Evolutionary conservation across 352 stramenopile species (phyloP), one percentile per base, ranked within the genome.

Genomic region (Globisporangium iwayamae): DNA sequence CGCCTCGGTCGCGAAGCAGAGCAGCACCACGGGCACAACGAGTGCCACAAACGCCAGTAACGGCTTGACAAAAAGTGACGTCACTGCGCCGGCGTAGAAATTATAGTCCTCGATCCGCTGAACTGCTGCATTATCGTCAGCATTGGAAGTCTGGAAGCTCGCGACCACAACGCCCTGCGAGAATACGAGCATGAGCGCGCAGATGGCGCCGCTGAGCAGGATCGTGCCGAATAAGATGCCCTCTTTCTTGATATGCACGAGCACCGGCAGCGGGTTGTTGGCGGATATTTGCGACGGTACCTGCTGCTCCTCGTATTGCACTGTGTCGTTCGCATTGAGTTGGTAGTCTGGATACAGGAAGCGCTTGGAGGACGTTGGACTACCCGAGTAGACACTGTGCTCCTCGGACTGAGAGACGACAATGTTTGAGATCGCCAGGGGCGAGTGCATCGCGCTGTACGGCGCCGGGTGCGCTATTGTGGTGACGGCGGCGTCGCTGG

Each of bases 341-440:
- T 68, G 46, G 34, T 81, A 56, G 51, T 56, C 51, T 28, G 51
- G 74, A 52, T 74, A 81, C 48, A 75, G 62, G 51, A 78, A 74
- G 18, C 75, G 64, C 34, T 79, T 79, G 13, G 61, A 52, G 11
- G 60, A 73, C 20, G 57, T 60, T 6, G 32, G 47, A 20, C 51
- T 56, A 11, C 51, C 28, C 3, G 34, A 39, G 38, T 30, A 41
- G 52, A 9, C 45, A 41, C 70, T 80, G 63, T 61, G 61, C 8
- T 34, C 50, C 18, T 53, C 53, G 22, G 77, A 83, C 53, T 79
- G 75, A 48, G 81, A 88, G 45, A 89, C 60, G 25, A 79, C 80
- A 63, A 91, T 89, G 64, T 83, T 79, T 10, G 82, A 91, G 73
- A 91, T 75, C 47, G 76, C 71, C 39, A 91, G 66, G 47, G 82